Evolutionary conservation across 306 rosid genomes (phyloP), one percentile per base, ranked within the genome.

Genomic region (Cucurbita ficifolia): DNA sequence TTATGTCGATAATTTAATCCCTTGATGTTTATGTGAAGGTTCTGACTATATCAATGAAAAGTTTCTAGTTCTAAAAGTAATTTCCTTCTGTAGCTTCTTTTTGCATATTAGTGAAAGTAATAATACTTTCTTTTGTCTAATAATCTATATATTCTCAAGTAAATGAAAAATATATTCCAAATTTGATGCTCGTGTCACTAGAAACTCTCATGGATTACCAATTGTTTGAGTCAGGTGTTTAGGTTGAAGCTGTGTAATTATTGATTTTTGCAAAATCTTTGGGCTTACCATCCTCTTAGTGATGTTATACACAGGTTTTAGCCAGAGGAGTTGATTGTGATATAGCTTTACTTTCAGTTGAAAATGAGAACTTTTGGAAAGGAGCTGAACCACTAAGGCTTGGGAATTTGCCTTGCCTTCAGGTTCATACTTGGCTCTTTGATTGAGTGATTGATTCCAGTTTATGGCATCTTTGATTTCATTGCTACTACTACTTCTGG

Each of bases 291-390:
- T 76, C 67, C 76, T 78, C 68, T 76, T 45, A 68, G 75, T 83
- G 87, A 82, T 76, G 74, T 69, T 61, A 80, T 80, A 68, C 78
- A 79, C 88, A 94, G 99, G 99, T 94, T 84, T 85, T 94, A 76
- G 97, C 97, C 67, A 91, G 89, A 83, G 97, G 90, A 74, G 84
- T 88, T 81, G 92, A 92, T 78, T 94, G 97, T 79, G 99, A 94
- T 82, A 84, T 94, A 85, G 99, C 99, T 79, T 86, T 94, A 87
- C 96, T 94, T 78, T 85, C 97, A 43, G 99, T 94, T 76, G 99
- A 91, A 85, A 94, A 75, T 72, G 90, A 85, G 61, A 96, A 89
- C 75, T 94, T 94, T 55, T 94, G 99, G 99, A 85, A 82, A 82
- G 97, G 88, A 52, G 96, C 83, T 36, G 95, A 88, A 58, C 96